phyloP scores from a whole-genome alignment of 345 rosid genomes.

The Erysimum cheiranthoides region DNA sequence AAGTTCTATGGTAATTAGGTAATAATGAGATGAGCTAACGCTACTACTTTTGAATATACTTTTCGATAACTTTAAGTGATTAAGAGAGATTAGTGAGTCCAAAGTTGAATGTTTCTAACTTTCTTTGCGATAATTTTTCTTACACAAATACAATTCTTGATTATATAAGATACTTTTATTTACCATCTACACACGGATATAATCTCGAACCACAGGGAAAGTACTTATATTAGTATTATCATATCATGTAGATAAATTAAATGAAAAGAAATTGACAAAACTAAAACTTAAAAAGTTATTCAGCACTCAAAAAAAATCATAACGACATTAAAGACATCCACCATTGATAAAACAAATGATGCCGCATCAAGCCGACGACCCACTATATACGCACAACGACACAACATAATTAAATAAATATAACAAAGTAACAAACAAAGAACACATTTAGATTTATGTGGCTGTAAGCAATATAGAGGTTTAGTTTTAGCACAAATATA shows the following conservation, averaged over 20 bases:
- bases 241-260: background rate
- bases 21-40: slow-evolving; percentile 30
- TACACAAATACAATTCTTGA: background rate
- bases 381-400: slow-evolving; percentile 28
- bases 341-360: slow-evolving; percentile 28
- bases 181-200: background rate
- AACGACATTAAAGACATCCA: slow-evolving; percentile 16
- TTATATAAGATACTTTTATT: background rate
- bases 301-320: background rate
- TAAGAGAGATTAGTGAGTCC: background rate
- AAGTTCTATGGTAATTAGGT: slow-evolving; percentile 26
- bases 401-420: slow-evolving; percentile 1
- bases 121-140: background rate
- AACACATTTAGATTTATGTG: slow-evolving; percentile 2
- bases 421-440: background rate
- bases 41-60: slow-evolving; percentile 23
- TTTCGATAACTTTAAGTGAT: slow-evolving; percentile 3
- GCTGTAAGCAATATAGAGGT: slow-evolving; percentile 24
- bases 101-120: background rate
- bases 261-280: slow-evolving; percentile 3
- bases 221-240: background rate
- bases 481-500: slow-evolving; percentile 12
- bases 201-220: background rate
- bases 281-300: background rate
- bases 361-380: slow-evolving; percentile 33